Conservation (phyloP, 2,329 filamentous ascomycete genomes). For the Sporothrix euskadiensis region DNA sequence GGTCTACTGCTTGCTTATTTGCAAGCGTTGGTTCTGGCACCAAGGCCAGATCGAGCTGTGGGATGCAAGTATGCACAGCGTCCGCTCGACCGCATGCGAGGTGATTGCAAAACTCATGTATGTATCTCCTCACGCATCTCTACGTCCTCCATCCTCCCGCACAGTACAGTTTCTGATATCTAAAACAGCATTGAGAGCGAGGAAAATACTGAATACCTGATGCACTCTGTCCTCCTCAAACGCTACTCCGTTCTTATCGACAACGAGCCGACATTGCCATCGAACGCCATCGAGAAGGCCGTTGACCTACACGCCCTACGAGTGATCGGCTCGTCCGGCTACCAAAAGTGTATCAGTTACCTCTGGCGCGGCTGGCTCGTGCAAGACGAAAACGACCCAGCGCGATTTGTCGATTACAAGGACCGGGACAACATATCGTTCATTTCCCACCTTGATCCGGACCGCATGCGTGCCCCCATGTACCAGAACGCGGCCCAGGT, state of each 20-base stretch:
- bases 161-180: neutral
- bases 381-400: conserved; percentile 89
- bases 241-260: conserved; percentile 81
- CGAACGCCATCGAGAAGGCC: conserved; percentile 89
- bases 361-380: conserved; percentile 96
- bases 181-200: conserved; percentile 74
- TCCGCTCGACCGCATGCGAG: conserved; percentile 81
- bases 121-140: neutral
- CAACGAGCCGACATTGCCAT: conserved; percentile 68
- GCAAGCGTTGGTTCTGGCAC: conserved; percentile 70
- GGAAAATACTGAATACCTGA: conserved; percentile 73
- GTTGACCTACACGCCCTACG: conserved; percentile 87
- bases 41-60: conserved; percentile 82
- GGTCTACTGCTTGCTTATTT: conserved; percentile 76
- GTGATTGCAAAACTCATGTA: conserved; percentile 80
- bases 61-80: conserved; percentile 81
- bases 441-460: conserved; percentile 82
- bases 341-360: conserved; percentile 91
- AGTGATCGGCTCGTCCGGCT: conserved; percentile 88
- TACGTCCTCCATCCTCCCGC: neutral
- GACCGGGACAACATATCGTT: conserved; percentile 77
- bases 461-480: conserved; percentile 86
- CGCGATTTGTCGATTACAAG: conserved; percentile 85
- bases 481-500: conserved; percentile 93
- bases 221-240: conserved; percentile 80